Evolutionary conservation across 2,329 filamentous ascomycete genomes (phyloP).

Genomic region (Neofusicoccum kwambonambiense): DNA sequence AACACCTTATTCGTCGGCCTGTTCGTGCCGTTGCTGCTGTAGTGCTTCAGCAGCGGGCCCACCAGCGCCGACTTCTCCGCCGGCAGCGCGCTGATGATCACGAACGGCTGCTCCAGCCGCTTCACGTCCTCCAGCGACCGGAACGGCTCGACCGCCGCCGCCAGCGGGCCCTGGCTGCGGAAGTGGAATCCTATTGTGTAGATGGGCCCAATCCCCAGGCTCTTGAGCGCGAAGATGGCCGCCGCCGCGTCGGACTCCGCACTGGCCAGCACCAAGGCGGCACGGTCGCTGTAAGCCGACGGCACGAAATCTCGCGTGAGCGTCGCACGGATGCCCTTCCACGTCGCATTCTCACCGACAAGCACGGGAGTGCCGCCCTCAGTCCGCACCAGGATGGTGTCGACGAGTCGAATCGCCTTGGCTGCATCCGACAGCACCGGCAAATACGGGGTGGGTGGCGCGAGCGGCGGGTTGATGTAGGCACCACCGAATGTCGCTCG

Average conservation of each 20-base stretch:
- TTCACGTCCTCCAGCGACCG: constrained; percentile 76
- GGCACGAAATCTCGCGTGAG: constrained; percentile 79
- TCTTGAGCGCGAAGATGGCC: constrained; percentile 74
- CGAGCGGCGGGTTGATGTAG: constrained; percentile 72
- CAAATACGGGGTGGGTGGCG: constrained; percentile 58
- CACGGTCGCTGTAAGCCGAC: constrained; percentile 73
- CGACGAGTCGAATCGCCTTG: constrained; percentile 73
- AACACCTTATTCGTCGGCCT: constrained; percentile 64
- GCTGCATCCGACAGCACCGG: constrained; percentile 72
- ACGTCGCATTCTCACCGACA: constrained; percentile 73
- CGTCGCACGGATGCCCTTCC: constrained; percentile 81
- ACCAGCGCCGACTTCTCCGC: constrained; percentile 77
- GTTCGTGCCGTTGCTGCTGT: constrained; percentile 31
- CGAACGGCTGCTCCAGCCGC: constrained; percentile 74
- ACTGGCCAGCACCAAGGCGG: constrained; percentile 72
- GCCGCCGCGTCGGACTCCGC: constrained; percentile 74
- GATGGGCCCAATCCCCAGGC: constrained; percentile 72
- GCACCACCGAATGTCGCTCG: constrained; percentile 78
- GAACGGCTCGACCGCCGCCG: constrained; percentile 63
- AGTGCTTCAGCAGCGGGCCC: constrained; percentile 73
- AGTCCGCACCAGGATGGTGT: constrained; percentile 70
- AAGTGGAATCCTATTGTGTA: constrained; percentile 82
- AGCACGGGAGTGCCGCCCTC: constrained; percentile 35
- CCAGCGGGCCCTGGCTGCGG: constrained; percentile 53
- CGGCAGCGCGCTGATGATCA: constrained; percentile 75